phyloP scores from a whole-genome alignment of 352 stramenopile species.

The Phytopythium oedochilum region DNA sequence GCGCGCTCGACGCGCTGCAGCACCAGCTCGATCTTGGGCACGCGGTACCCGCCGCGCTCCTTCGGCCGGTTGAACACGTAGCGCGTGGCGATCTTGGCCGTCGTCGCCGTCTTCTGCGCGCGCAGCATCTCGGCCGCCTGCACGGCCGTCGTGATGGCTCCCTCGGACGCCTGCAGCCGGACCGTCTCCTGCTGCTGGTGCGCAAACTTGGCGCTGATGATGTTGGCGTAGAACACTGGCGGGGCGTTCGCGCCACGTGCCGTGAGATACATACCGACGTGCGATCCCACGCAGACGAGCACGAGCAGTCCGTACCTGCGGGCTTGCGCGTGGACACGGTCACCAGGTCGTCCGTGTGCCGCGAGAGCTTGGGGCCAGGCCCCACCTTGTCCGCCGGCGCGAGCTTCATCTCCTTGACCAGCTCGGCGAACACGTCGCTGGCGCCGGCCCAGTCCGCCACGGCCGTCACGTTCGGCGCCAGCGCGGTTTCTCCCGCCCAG shows the following conservation, averaged over 20 bases:
- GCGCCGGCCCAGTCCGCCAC: constrained; percentile 29
- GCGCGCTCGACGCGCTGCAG: constrained; percentile 36
- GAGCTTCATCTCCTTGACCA: constrained; percentile 42
- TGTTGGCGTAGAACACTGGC: constrained; percentile 73
- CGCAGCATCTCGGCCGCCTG: constrained; percentile 67
- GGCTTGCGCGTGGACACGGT: constrained; percentile 67
- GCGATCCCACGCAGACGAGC: not conserved
- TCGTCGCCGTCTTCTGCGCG: constrained; percentile 47
- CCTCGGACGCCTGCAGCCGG: constrained; percentile 60
- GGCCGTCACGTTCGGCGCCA: constrained; percentile 11
- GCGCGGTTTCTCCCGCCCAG: constrained; percentile 19
- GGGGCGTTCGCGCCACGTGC: not conserved
- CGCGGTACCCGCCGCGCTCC: constrained; percentile 44
- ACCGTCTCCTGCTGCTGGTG: constrained; percentile 62
- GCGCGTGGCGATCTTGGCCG: constrained; percentile 65
- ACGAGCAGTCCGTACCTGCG: constrained; percentile 25
- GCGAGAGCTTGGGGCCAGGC: constrained; percentile 47
- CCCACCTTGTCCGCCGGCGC: constrained; percentile 35
- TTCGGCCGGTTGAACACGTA: constrained; percentile 55
- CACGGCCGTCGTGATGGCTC: constrained; percentile 67
- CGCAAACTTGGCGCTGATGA: constrained; percentile 77
- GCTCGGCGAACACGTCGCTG: constrained; percentile 27
- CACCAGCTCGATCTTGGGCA: constrained; percentile 71
- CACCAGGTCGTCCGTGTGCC: constrained; percentile 71
- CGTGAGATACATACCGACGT: not conserved